These are phyloP conservation scores for Nepenthes alata DNA, from an alignment of 179 eudicot species.

Conservation along the genomic window DNA sequence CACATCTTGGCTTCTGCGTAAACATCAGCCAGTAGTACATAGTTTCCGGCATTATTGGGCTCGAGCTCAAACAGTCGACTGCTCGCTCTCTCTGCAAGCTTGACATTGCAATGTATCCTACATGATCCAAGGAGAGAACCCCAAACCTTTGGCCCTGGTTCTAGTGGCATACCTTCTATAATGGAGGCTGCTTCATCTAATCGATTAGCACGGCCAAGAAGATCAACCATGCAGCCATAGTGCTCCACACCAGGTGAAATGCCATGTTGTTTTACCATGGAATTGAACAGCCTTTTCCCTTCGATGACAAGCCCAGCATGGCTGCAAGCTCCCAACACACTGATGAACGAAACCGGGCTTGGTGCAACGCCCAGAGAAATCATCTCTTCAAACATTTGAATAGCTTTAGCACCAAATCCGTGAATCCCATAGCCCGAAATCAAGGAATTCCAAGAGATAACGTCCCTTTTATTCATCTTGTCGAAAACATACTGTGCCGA, in stretches of 20 bases:
- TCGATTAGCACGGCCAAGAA: conserved; percentile 54
- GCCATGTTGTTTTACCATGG: conserved; percentile 33
- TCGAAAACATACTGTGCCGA: conserved; percentile 38
- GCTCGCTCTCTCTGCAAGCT: conserved; percentile 59
- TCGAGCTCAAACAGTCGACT: conserved; percentile 40
- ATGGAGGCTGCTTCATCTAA: conserved; percentile 46
- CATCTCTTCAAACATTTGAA: conserved; percentile 52
- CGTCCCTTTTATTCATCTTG: conserved; percentile 52
- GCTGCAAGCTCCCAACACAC: conserved; percentile 61
- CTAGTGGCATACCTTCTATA: conserved; percentile 35
- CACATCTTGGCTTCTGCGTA: conserved; percentile 58
- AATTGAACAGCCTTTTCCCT: conserved; percentile 40
- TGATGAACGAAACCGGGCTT: conserved; percentile 41
- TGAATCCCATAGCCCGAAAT: conserved; percentile 74
- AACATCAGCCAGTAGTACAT: conserved; percentile 48
- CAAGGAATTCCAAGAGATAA: conserved; percentile 66
- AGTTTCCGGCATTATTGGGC: conserved; percentile 62
- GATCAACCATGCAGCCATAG: conserved; percentile 59
- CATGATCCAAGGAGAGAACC: conserved; percentile 67
- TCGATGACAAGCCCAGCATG: conserved; percentile 53
- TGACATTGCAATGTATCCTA: conserved; percentile 53
- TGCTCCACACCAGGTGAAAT: conserved; percentile 47
- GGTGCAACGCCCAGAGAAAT: conserved; percentile 40
- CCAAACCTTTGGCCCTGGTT: conserved; percentile 61
- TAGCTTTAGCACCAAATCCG: conserved; percentile 56